Evolutionary conservation across 1,284 basidiomycete genomes (phyloP), one percentile per base, ranked within the genome.

Genomic region (Sporisorium sorghi): DNA sequence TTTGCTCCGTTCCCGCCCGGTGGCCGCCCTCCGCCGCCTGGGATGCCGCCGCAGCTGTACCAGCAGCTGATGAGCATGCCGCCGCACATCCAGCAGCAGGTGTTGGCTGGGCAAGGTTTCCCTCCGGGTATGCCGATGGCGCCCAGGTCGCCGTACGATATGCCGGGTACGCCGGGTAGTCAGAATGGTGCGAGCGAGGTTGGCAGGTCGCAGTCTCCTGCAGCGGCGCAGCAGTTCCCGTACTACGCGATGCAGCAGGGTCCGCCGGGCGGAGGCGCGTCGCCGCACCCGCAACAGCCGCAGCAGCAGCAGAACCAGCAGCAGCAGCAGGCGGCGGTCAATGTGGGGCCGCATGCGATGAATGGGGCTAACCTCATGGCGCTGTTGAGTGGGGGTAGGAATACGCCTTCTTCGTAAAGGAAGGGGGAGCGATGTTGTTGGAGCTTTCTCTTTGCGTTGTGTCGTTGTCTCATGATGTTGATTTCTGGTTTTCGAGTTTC

Each of bases 51-150:
- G 19, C 78, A 80, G 52, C 40, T 80, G 35, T 79, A 80, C 63
- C 78, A 80, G 62, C 78, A 80, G 48, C 57, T 80, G 51, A 80
- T 80, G 78, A 65, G 55, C 56, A 65, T 80, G 57, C 78, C 78
- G 9, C 78, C 78, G 28, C 78, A 80, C 53, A 76, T 78, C 30
- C 78, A 80, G 58, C 77, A 79, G 58, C 77, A 79, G 43, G 55
- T 79, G 15, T 46, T 80, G 23, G 58, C 73, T 3, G 67, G 65
- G 3, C 65, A 70, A 23, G 60, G 51, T 5, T 72, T 68, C 58
- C 55, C 64, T 4, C 61, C 65, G 14, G 68, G 55, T 1, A 73
- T 73, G 64, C 58, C 63, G 12, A 40, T 33, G 12, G n/a, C n/a
- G n/a, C 64, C 66, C 8, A 43, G 64, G 3, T 61, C 56, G 35